Evolutionary conservation across 805 yeast species (phyloP).

Genomic region (Kregervanrija fluxuum): DNA sequence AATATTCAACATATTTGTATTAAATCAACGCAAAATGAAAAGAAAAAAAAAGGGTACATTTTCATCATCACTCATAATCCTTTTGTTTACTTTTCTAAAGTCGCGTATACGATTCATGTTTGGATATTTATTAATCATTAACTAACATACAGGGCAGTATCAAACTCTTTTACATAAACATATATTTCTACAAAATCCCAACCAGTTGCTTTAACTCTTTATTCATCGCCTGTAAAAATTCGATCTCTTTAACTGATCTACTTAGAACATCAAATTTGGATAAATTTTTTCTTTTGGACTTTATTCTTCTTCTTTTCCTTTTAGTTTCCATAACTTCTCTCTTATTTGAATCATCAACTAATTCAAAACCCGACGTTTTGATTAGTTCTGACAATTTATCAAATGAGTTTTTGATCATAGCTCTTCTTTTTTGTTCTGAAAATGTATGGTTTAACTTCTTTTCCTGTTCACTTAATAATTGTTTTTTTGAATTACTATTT

Average conservation of each 20-base stretch:
- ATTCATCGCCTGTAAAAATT: constrained; percentile 16
- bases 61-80: too few relatives aligned
- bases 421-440: constrained; percentile 33
- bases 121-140: too few relatives aligned
- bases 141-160: too few relatives aligned
- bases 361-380: constrained; percentile 5
- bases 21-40: too few relatives aligned
- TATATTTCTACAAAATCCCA: too few relatives aligned
- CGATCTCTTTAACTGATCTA: constrained; percentile 23
- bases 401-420: constrained; percentile 30
- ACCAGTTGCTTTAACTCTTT: not conserved
- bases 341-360: constrained; percentile 4
- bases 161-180: too few relatives aligned
- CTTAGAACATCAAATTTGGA: constrained; percentile 22
- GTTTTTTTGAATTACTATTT: not conserved
- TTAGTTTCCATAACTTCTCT: not conserved
- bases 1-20: too few relatives aligned
- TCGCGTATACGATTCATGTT: too few relatives aligned
- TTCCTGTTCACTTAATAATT: constrained; percentile 25
- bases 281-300: constrained; percentile 12
- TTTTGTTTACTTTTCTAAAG: too few relatives aligned
- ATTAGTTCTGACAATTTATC: constrained; percentile 26
- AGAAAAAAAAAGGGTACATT: too few relatives aligned
- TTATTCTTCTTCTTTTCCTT: constrained; percentile 5
- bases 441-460: constrained; percentile 30